Evolutionary conservation across 1,139 yeast species (phyloP).

Genomic region (Trichomonascaceae sp.): DNA sequence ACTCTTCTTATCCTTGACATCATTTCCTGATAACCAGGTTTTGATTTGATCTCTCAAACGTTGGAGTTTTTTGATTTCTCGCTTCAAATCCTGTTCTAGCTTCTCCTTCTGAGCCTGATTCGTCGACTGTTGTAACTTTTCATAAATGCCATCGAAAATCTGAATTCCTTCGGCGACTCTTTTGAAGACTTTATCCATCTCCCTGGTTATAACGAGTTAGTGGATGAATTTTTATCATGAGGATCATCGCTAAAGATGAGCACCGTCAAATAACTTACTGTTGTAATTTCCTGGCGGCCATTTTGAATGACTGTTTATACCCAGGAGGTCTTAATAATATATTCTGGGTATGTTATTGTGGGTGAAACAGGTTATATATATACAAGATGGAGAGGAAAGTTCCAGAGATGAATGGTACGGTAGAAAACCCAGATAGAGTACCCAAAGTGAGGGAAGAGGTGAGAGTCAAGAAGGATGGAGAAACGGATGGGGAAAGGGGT

Average conservation of each 20-base stretch:
- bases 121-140: conserved; percentile 75
- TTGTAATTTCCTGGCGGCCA: conserved; percentile 65
- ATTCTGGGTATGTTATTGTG: not conserved
- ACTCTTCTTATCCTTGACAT: conserved; percentile 81
- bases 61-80: conserved; percentile 93
- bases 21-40: conserved; percentile 89
- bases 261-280: conserved; percentile 39
- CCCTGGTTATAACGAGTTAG: conserved; percentile 34
- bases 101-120: conserved; percentile 90
- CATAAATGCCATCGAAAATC: conserved; percentile 81
- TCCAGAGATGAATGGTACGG: not conserved
- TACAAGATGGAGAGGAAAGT: not conserved
- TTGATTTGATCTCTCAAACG: conserved; percentile 93
- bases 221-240: too few species aligned
- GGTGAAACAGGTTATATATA: not conserved
- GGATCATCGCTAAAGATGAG: too few species aligned
- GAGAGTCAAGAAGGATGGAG: not conserved
- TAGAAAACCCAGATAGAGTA: not conserved
- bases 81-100: conserved; percentile 85
- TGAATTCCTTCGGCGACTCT: conserved; percentile 91
- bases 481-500: not conserved
- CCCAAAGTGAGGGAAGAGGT: not conserved
- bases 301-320: conserved; percentile 19
- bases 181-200: conserved; percentile 92
- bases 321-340: not conserved